These are phyloP conservation scores for Gleditsia sinensis DNA, from an alignment of 306 rosid species.

Conservation along the genomic window DNA sequence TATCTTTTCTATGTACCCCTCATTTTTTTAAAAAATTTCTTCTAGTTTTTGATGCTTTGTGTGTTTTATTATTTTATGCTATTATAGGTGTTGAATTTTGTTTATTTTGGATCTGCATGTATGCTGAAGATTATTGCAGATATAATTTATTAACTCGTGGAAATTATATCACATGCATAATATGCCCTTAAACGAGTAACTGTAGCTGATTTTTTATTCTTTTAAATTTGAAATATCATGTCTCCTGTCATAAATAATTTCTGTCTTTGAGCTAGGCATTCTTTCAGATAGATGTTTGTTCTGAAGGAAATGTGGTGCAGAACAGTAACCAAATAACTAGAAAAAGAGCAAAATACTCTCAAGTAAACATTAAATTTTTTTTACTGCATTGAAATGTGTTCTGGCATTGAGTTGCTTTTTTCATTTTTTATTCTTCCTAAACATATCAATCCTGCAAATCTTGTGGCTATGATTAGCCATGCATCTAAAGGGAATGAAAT, in stretches of 20 bases:
- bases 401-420: not conserved
- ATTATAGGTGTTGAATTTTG: not conserved
- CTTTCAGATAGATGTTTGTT: slow-evolving; percentile 22
- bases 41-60: not conserved
- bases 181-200: not conserved
- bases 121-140: not conserved
- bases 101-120: slow-evolving; percentile 14
- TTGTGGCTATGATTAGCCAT: not conserved
- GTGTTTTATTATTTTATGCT: slow-evolving; percentile 10
- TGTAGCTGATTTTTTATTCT: slow-evolving; percentile 17
- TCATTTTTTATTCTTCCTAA: not conserved
- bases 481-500: not conserved
- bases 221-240: slow-evolving; percentile 11
- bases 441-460: not conserved
- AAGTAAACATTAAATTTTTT: not conserved
- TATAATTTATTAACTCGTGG: slow-evolving; percentile 26
- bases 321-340: no score
- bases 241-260: slow-evolving; percentile 18
- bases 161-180: slow-evolving; percentile 5
- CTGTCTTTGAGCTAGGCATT: not conserved
- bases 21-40: not conserved
- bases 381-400: not conserved
- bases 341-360: not conserved
- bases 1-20: not conserved
- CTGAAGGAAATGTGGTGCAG: not conserved